These are phyloP conservation scores for Parascedosporium putredinis DNA, from an alignment of 2,329 filamentous ascomycete genomes.

Conservation along the genomic window DNA sequence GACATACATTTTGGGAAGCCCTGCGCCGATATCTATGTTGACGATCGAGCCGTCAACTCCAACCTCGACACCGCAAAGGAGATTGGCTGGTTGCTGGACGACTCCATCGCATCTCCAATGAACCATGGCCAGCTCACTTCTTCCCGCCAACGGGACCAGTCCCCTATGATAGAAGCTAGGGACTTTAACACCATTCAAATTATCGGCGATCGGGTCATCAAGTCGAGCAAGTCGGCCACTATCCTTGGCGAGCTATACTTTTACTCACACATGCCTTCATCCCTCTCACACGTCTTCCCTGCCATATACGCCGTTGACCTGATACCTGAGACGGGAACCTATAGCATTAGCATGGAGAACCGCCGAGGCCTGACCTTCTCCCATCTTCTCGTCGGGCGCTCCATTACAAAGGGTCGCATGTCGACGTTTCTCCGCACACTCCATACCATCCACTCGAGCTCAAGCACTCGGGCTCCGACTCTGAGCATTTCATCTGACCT, in stretches of 20 bases:
- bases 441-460: slow-evolving; percentile 9
- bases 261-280: slow-evolving; percentile 19
- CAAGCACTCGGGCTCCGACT: background rate
- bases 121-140: background rate
- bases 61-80: slow-evolving; percentile 19
- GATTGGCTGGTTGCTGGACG: slow-evolving; percentile 20
- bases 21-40: background rate
- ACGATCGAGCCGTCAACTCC: slow-evolving; percentile 16
- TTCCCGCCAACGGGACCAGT: slow-evolving; percentile 13
- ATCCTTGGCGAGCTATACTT: slow-evolving; percentile 23
- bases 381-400: slow-evolving; percentile 20
- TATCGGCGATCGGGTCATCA: slow-evolving; percentile 19
- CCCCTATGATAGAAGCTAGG: slow-evolving; percentile 19
- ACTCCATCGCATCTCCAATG: slow-evolving; percentile 11
- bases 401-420: slow-evolving; percentile 19
- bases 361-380: slow-evolving; percentile 18
- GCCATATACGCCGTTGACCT: slow-evolving; percentile 17
- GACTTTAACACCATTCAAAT: slow-evolving; percentile 22
- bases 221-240: slow-evolving; percentile 20
- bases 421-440: slow-evolving; percentile 16
- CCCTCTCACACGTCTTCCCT: slow-evolving; percentile 15
- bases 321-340: slow-evolving; percentile 17
- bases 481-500: background rate
- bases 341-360: slow-evolving; percentile 20
- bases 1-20: background rate